A percentile compares a stretch with the other conserved stretches of the same genome.
These are phyloP conservation scores for Henckelia pumila DNA, from an alignment of 257 asterid species.

Conservation along the genomic window DNA sequence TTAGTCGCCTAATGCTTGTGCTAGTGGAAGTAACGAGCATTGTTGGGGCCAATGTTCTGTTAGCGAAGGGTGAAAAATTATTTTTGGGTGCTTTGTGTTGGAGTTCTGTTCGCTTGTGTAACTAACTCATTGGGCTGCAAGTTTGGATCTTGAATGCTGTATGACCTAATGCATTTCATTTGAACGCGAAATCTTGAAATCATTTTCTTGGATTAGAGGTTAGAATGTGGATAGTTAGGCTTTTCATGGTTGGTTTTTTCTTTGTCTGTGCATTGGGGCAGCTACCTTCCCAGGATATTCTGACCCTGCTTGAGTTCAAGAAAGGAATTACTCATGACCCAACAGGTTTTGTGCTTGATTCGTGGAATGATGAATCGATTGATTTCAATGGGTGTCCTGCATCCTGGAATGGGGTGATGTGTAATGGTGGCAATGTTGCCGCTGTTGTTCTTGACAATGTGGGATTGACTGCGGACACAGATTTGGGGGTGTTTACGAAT, in stretches of 20 bases:
- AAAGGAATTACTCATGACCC: constrained; percentile 94
- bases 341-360: constrained; percentile 74
- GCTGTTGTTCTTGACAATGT: constrained; percentile 84
- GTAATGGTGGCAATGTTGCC: constrained; percentile 91
- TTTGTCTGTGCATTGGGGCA: constrained; percentile 59
- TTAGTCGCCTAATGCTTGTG: constrained; percentile 12
- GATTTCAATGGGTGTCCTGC: constrained; percentile 98
- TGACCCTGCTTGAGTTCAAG: constrained; percentile 82
- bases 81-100: constrained; percentile 12
- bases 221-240: constrained; percentile 56
- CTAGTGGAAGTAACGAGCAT: neutral
- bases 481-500: constrained; percentile 72
- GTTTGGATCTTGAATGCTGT: constrained; percentile 22
- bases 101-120: constrained; percentile 2
- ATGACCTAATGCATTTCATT: constrained; percentile 23
- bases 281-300: constrained; percentile 91
- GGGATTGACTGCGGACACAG: constrained; percentile 65
- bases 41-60: constrained; percentile 16
- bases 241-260: constrained; percentile 46
- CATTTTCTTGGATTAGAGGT: constrained; percentile 31
- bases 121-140: constrained; percentile 11
- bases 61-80: neutral
- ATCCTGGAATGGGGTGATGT: constrained; percentile 98
- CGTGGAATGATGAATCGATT: constrained; percentile 96
- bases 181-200: constrained; percentile 12